phyloP scores from a whole-genome alignment of 176 grass and related monocot genomes.

The Eleusine indica region DNA sequence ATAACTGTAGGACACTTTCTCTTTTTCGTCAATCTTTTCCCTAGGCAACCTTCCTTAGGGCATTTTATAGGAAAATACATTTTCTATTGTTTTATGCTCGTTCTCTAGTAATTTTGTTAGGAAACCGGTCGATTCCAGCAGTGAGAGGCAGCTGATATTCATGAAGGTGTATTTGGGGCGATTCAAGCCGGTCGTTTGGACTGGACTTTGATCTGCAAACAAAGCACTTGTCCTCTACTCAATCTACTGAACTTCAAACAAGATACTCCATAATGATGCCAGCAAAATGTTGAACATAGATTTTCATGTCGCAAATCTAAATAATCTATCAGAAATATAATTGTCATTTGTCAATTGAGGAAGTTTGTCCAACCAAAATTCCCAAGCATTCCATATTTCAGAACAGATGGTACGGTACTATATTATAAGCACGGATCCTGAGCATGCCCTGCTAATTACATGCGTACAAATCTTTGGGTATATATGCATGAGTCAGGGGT shows the following conservation, averaged over 20 bases:
- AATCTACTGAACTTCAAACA: neutral
- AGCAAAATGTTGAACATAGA: neutral
- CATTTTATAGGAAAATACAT: too few relatives aligned
- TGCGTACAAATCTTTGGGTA: neutral
- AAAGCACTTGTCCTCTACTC: neutral
- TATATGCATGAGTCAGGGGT: neutral
- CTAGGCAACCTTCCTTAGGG: too few relatives aligned
- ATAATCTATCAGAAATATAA: neutral
- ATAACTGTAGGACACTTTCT: too few relatives aligned
- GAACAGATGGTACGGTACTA: neutral
- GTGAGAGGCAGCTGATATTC: neutral
- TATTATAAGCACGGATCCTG: neutral
- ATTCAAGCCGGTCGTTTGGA: neutral
- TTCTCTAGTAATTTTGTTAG: too few relatives aligned
- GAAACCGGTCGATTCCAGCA: too few relatives aligned
- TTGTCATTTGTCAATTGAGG: neutral
- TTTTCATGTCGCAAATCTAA: too few relatives aligned
- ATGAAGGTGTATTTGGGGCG: conserved; percentile 13
- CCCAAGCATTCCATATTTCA: neutral
- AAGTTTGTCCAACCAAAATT: neutral
- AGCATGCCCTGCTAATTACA: neutral
- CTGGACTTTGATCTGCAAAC: conserved; percentile 3
- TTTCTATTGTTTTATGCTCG: too few relatives aligned
- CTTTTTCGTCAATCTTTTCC: too few relatives aligned
- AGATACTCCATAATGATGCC: neutral